Evolutionary conservation across 2,329 filamentous ascomycete genomes (phyloP), one percentile per base, ranked within the genome.

Genomic region (Pezicula radicicola): DNA sequence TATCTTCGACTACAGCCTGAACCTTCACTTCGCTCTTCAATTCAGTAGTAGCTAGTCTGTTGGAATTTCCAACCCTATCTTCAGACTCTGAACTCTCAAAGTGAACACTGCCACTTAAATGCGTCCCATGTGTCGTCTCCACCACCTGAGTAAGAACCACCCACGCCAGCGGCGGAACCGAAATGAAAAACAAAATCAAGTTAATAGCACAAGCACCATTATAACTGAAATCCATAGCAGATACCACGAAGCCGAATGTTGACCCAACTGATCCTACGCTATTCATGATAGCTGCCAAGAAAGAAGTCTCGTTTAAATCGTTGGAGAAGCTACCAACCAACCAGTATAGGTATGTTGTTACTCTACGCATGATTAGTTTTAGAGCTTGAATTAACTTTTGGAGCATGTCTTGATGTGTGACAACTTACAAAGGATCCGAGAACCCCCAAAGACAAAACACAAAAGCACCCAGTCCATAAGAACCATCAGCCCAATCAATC

Each of bases 101-200:
- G 25, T 15, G 10, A 13, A 3, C 27, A 15, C 10, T 27, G 9
- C 44, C 44, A 25, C 19, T 46, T 19, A 46, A 16, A 46, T 46
- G 13, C 27, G 44, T 46, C 15, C 44, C 44, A 33, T 46, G 44
- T 15, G 44, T 27, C 4, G 44, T 28, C 44, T 46, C 21, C 10
- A 13, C 15, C 3, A 46, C 44, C 25, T 30, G 75, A 56, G 72
- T 75, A 35, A 50, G 50, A 27, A 50, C 50, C 4, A 53, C 50
- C 50, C 50, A 53, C 6, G 35, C 46, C 3, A 53, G 50, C 13
- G 35, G 19, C 3, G 50, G 50, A 1, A 53, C 12, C 2, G 50
- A 44, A 9, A 49, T 18, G 36, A 50, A 53, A 46, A 53, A 53
- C 4, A 53, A 37, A 16, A 41, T 30, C 19, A 50, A 16, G 37